phyloP scores from a whole-genome alignment of 2,329 filamentous ascomycete genomes.

The Colletotrichum sublineola region DNA sequence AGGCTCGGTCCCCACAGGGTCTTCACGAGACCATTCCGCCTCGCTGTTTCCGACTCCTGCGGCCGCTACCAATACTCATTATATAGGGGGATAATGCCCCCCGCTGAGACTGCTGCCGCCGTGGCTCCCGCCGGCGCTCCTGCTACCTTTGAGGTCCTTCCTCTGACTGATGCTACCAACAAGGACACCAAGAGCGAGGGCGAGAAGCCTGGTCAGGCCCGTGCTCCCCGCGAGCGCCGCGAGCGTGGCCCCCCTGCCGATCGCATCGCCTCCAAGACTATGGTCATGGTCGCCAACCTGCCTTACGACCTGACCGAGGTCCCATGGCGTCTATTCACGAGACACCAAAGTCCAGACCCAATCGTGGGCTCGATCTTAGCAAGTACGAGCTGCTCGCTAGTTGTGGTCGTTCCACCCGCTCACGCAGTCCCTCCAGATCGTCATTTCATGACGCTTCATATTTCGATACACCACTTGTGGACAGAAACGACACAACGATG shows the following conservation, averaged over 20 bases:
- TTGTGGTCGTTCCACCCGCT: too few relatives aligned
- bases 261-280: slow-evolving; percentile 98
- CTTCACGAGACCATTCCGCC: too few relatives aligned
- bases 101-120: slow-evolving; percentile 59
- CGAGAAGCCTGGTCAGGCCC: slow-evolving; percentile 65
- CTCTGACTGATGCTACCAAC: slow-evolving; percentile 74
- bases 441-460: too few relatives aligned
- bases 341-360: too few relatives aligned
- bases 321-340: too few relatives aligned
- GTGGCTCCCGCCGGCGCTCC: slow-evolving; percentile 60
- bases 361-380: too few relatives aligned
- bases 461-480: too few relatives aligned
- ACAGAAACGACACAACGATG: too few relatives aligned
- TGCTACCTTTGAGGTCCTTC: slow-evolving; percentile 66
- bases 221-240: slow-evolving; percentile 71
- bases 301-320: slow-evolving; percentile 96
- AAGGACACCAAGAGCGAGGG: slow-evolving; percentile 70
- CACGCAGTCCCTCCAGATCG: too few relatives aligned
- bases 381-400: too few relatives aligned
- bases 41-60: too few relatives aligned
- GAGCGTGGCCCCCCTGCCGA: slow-evolving; percentile 97
- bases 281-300: slow-evolving; percentile 99
- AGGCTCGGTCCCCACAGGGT: too few relatives aligned
- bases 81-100: slow-evolving; percentile 60
- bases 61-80: not conserved